These are phyloP conservation scores for Tilletia indica DNA, from an alignment of 1,284 basidiomycete species.

Conservation along the genomic window DNA sequence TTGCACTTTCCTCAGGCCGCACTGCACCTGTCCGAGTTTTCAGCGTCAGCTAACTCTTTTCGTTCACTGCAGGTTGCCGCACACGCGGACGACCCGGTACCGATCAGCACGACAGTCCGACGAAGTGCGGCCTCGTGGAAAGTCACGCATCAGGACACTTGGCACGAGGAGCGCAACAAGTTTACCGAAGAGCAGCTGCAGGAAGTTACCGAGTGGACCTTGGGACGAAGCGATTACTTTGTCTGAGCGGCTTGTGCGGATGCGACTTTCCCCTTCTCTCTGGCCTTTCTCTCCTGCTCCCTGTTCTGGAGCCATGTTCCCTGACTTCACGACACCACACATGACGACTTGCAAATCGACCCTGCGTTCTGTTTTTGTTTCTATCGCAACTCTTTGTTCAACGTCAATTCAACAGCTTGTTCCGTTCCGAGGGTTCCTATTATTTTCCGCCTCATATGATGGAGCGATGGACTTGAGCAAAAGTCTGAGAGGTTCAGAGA, in stretches of 20 bases:
- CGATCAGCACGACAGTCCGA: constrained; percentile 85
- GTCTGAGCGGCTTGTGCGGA: constrained; percentile 26
- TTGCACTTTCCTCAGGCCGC: not conserved
- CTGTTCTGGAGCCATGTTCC: no score
- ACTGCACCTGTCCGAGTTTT: no score
- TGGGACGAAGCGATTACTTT: constrained; percentile 53
- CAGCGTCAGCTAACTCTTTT: constrained; percentile 19
- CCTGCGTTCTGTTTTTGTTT: no score
- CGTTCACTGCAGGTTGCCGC: constrained; percentile 65
- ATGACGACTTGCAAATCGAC: no score
- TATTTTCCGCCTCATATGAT: no score
- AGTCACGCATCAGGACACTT: constrained; percentile 70
- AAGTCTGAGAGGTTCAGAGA: no score
- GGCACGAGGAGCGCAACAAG: constrained; percentile 82
- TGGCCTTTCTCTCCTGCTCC: no score
- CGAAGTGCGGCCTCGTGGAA: constrained; percentile 85
- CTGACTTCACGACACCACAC: no score
- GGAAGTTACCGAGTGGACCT: constrained; percentile 50
- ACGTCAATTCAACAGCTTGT: no score
- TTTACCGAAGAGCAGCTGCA: constrained; percentile 70
- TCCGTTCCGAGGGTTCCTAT: no score
- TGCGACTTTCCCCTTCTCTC: not conserved
- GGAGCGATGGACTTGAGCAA: no score
- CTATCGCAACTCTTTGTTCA: no score
- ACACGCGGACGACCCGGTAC: constrained; percentile 85